Evolutionary conservation across 2,329 filamentous ascomycete species (phyloP).

Genomic region (Ilyonectria mors-panacis): DNA sequence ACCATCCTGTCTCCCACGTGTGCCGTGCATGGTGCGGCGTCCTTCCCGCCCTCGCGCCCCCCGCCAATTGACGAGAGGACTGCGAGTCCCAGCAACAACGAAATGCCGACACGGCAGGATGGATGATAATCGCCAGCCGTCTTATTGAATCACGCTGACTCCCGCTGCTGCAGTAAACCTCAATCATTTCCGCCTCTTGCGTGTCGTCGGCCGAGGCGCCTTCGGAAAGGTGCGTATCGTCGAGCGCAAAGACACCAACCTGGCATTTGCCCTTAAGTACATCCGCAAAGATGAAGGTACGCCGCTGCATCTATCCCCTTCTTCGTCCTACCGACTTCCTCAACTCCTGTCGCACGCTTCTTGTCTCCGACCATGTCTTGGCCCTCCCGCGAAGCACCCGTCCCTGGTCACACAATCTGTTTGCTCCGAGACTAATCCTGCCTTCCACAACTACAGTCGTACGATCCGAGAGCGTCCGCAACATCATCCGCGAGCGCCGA

Average conservation of each 20-base stretch:
- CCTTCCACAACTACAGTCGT: slow-evolving; percentile 75
- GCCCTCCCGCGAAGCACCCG: not conserved
- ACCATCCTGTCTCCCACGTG: slow-evolving; percentile 43
- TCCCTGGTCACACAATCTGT: slow-evolving; percentile 19
- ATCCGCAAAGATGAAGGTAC: slow-evolving; percentile 98
- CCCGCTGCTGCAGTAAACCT: slow-evolving; percentile 79
- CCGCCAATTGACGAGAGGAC: slow-evolving; percentile 34
- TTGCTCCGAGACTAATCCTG: slow-evolving; percentile 40
- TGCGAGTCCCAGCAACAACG: slow-evolving; percentile 7
- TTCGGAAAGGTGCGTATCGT: slow-evolving; percentile 99
- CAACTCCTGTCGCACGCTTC: slow-evolving; percentile 6
- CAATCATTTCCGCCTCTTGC: slow-evolving; percentile 94
- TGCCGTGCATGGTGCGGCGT: slow-evolving; percentile 40
- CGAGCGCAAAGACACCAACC: slow-evolving; percentile 93
- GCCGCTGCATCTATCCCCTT: slow-evolving; percentile 44
- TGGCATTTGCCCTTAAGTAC: slow-evolving; percentile 98
- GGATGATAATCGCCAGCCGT: not conserved
- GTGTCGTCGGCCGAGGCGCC: slow-evolving; percentile 96
- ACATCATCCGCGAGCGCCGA: slow-evolving; percentile 96
- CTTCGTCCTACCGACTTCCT: slow-evolving; percentile 15
- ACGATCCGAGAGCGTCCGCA: slow-evolving; percentile 96
- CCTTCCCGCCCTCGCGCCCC: slow-evolving; percentile 22
- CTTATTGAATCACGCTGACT: slow-evolving; percentile 24
- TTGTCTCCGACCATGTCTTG: slow-evolving; percentile 4
- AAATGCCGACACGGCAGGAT: slow-evolving; percentile 7